Base-by-base conservation (phyloP, 345 rosid species). In the Murraya koenigii region DNA sequence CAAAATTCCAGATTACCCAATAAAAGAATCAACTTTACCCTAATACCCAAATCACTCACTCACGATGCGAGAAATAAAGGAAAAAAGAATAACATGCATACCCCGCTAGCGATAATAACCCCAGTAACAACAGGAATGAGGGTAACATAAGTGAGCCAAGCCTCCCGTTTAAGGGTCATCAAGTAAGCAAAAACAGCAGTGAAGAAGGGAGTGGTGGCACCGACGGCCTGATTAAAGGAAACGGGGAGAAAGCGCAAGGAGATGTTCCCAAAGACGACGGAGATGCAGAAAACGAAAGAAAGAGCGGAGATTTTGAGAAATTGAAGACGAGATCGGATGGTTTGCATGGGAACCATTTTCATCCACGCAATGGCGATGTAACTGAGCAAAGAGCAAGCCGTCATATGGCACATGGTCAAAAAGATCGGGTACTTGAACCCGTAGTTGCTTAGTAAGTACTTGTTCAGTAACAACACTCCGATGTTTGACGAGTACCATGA, bases 401-500 rank as follows among this genome's bases (percentile, higher is more conserved):
- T 97, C 99, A 97, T 97, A 89, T 97, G 99, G 74, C 99, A 97
- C 98, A 97, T 94, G 76, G 99, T 94, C 75, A 97, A 87, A 81
- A 97, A 97, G 86, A 97, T 97, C 77, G 99, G 99, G 81, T 94
- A 97, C 88, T 89, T 97, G 93, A 97, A 97, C 6, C 98, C 99
- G 33, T 94, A 97, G 80, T 94, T 94, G 87, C 96, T 91, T 6
- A 97, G 85, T 77, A 94, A 82, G 82, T 94, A 97, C 88, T 97
- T 97, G 92, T 97, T 97, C 36, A 97, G 86, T 69, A 97, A 76
- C 83, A 97, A 78, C 0, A 97, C 99, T 35, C 99, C 98, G 75
- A 97, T 97, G 90, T 97, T 97, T 4, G 98, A 92, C 25, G 97
- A 86, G 84, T 97, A 97, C 99, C 99, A 94, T 0, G 98, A 71